phyloP scores from a whole-genome alignment of 2,329 filamentous ascomycete genomes.

The Pseudogymnoascus sp. region DNA sequence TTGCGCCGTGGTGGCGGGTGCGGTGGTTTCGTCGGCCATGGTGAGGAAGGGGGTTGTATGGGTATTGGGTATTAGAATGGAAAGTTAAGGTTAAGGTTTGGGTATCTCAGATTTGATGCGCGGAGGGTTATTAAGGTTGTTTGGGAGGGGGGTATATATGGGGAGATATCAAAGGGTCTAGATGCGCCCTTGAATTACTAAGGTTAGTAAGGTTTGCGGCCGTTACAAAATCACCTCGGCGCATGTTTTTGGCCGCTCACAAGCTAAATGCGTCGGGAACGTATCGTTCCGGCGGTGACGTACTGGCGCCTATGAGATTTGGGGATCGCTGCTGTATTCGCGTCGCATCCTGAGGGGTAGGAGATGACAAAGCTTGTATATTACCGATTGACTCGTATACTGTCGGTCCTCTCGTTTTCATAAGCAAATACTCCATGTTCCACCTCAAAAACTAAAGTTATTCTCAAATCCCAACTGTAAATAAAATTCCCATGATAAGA shows the following conservation, averaged over 20 bases:
- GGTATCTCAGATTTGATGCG: not conserved
- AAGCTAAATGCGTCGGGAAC: not conserved
- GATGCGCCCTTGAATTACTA: not conserved
- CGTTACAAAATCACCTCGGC: not conserved
- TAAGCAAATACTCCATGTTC: not conserved
- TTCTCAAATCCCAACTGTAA: not conserved
- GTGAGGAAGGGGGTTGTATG: not conserved
- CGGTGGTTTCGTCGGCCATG: conserved; percentile 3
- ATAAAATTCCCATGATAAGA: not conserved
- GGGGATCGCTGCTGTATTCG: not conserved
- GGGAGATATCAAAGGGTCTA: not conserved
- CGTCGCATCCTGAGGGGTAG: not conserved
- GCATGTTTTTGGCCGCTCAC: not conserved
- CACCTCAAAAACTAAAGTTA: not conserved
- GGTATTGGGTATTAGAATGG: not conserved
- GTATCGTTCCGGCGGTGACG: conserved; percentile 3
- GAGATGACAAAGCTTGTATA: not conserved
- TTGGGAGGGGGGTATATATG: not conserved
- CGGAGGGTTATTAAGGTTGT: not conserved
- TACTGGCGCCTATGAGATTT: not conserved
- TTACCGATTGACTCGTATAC: not conserved
- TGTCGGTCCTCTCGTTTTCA: not conserved
- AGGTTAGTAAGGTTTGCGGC: not conserved
- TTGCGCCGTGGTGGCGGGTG: not conserved
- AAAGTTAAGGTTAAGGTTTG: not conserved